Evolutionary conservation across 192 early-diverging fungal genomes (phyloP).

Genomic region (Podila minutissima): DNA sequence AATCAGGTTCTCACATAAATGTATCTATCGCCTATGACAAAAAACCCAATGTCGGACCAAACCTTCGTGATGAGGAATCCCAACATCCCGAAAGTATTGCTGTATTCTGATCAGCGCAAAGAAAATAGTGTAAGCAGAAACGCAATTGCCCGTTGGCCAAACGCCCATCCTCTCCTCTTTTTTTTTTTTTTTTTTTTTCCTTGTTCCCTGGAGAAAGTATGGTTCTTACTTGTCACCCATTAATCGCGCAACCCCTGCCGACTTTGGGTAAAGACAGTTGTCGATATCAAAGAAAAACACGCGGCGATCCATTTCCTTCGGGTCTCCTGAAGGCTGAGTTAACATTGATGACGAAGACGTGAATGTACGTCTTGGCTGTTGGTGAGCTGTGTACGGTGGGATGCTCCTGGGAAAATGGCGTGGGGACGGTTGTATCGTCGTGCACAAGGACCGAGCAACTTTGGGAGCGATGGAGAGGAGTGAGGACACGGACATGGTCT

Average conservation of each 20-base stretch:
- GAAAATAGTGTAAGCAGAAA: not conserved
- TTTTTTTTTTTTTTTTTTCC: not conserved
- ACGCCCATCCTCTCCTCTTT: not conserved
- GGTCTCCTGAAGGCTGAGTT: not conserved
- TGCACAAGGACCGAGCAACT: too few species aligned
- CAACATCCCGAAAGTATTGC: constrained; percentile 64
- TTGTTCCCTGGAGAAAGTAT: not conserved
- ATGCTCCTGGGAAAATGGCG: too few species aligned
- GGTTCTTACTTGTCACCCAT: constrained; percentile 60
- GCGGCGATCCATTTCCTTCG: constrained; percentile 5
- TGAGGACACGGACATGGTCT: too few species aligned
- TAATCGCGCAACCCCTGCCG: constrained; percentile 58
- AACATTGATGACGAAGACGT: too few species aligned
- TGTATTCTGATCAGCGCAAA: constrained; percentile 55
- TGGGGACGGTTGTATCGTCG: too few species aligned
- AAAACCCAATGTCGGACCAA: not conserved
- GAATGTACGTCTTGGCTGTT: too few species aligned
- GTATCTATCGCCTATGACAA: not conserved
- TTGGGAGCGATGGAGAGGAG: too few species aligned
- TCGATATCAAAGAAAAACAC: constrained; percentile 87
- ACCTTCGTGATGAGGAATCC: constrained; percentile 66
- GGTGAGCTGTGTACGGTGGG: too few species aligned
- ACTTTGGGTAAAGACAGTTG: constrained; percentile 76
- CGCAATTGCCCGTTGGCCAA: not conserved
- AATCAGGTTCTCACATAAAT: not conserved